Evolutionary conservation across 257 asterid genomes (phyloP), one percentile per base, ranked within the genome.

Genomic region (Scutellaria galericulata): DNA sequence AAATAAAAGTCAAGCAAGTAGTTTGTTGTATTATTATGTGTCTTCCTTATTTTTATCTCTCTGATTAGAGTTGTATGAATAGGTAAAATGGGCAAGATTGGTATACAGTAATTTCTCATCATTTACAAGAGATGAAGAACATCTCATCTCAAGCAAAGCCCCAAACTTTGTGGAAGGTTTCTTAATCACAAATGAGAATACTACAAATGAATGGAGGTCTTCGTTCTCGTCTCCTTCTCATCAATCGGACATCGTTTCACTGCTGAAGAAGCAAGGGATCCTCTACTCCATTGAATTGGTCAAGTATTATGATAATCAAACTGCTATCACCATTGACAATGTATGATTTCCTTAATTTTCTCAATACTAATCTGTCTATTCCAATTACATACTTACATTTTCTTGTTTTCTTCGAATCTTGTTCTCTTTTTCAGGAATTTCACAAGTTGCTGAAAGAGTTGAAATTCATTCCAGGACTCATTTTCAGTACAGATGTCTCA

Each of bases 261-360:
- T 81, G 14, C 65, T 86, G 24, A 74, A 64, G 57, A 18, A 76
- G 20, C 67, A 86, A 4, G 76, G 82, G 9, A 14, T 88, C 67
- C 56, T 88, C 41, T 88, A 88, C 70, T 22, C 84, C 71, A 74
- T 86, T 1, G 95, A 88, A 72, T 41, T 83, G 42, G 90, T 83
- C 72, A 86, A 82, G 66, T 84, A 88, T 39, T 84, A 84, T 46
- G 83, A 86, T 52, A 72, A 82, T 39, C 83, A 40, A 14, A 83
- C 57, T 2, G 66, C 74, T 5, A 7, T 22, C 0, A 75, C 79
- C 5, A 66, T 86, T 40, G 83, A 86, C 18, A 14, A 79, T 85
- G 91, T 88, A 79, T 31, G 27, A 24, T 24, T 24, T 24, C 2
- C 1, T 24, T 2, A 24, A 24, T 24, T 24, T 24, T 24, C 1